Conservation (phyloP, 495 filamentous ascomycete genomes). For the Pyrenula aspistea region DNA sequence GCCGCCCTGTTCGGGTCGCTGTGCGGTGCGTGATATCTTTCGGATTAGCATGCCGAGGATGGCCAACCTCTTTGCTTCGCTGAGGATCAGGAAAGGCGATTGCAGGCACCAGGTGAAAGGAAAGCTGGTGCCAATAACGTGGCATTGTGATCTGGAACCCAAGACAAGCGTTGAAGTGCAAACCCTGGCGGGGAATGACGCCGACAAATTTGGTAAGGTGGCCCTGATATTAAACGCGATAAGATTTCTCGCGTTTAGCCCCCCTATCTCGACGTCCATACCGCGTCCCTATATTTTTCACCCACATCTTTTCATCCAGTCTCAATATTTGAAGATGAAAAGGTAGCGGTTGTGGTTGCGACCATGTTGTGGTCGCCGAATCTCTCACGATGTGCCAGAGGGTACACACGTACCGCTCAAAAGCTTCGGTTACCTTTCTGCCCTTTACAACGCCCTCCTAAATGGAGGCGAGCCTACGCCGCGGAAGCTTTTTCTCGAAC, state of each 20-base stretch:
- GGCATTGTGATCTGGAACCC: too few relatives aligned
- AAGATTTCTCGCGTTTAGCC: not conserved
- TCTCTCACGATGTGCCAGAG: not conserved
- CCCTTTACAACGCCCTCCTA: not conserved
- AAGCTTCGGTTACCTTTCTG: conserved; percentile 6
- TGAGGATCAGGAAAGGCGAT: too few relatives aligned
- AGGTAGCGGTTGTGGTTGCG: not conserved
- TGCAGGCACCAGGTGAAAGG: too few relatives aligned
- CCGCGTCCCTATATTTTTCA: not conserved
- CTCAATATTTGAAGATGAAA: not conserved
- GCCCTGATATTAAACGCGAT: not conserved
- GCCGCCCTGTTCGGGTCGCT: too few relatives aligned
- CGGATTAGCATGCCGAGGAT: too few relatives aligned
- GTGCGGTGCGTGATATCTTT: too few relatives aligned
- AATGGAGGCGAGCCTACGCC: conserved; percentile 12
- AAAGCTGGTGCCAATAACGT: too few relatives aligned
- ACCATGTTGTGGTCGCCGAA: not conserved
- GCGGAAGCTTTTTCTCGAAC: conserved; percentile 4
- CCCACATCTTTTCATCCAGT: not conserved
- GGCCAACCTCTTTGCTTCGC: too few relatives aligned
- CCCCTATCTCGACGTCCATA: not conserved
- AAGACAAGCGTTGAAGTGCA: too few relatives aligned
- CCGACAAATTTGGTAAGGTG: too few relatives aligned
- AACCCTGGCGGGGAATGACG: too few relatives aligned
- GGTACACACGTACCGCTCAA: not conserved